Evolutionary conservation across 495 filamentous ascomycete genomes (phyloP), one percentile per base, ranked within the genome.

Genomic region (Aspergillus heteromorphus): DNA sequence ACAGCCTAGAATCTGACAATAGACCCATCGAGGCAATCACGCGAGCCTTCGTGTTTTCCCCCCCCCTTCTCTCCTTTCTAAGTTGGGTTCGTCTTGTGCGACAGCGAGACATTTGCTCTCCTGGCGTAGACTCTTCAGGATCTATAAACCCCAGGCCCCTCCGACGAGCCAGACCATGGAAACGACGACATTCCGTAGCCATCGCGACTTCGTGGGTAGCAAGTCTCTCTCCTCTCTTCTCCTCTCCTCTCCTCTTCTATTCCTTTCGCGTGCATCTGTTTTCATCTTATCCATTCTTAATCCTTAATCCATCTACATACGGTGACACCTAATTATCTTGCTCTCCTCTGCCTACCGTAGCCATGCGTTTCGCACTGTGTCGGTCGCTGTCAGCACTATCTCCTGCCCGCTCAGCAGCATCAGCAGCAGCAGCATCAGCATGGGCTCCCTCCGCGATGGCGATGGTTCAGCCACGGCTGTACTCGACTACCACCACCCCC

Each of bases 1-100:
- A 45, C 55, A 63, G 51, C 58, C 56, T 59, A 45, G 60, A 58
- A 42, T 40, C 41, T 13, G 23, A 45, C 41, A 51, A 45, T 29
- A 23, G 55, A 56, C 36, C 65, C 64, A 65, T 64, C 45, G 38
- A 40, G 52, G 59, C 23, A n/a, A 62, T 72, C 69, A 72, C 62
- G 62, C 65, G 65, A 7, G 42, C 17, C 56, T 36, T 53, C 43
- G 50, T 59, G 18, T 63, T 66, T 64, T 65, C 48, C 14, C 48
- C 43, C 27, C 48, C 48, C 45, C 27, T 63, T 2, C 42, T 40
- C 27, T 57, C 55, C 48, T 53, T 60, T 65, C 58, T n/a, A n/a
- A n/a, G n/a, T n/a, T n/a, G n/a, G 60, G 57, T 57, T 51, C 56
- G n/a, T 29, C 9, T 63, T 65, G 40, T 60, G 40, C 52, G 53